Conservation (phyloP, 257 asterid species). For the Solanum gandarillasii region DNA sequence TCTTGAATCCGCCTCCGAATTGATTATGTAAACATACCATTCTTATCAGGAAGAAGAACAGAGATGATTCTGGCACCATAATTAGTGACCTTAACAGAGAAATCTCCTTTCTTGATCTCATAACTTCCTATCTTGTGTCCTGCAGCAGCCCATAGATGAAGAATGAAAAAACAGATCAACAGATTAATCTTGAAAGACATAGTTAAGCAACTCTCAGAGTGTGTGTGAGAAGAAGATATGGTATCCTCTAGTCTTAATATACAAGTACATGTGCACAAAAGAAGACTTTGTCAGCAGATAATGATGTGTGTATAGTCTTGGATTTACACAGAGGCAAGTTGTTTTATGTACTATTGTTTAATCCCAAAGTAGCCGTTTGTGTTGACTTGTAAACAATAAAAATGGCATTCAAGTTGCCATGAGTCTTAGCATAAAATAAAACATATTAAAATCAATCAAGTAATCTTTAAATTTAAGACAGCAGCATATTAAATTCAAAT, state of each 20-base stretch:
- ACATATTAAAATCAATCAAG: background rate
- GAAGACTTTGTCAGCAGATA: background rate
- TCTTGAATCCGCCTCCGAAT: background rate
- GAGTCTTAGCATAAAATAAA: background rate
- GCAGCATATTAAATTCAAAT: background rate
- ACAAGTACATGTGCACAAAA: background rate
- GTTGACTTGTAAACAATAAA: background rate
- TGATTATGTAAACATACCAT: constrained; percentile 27
- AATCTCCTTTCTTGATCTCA: constrained; percentile 31
- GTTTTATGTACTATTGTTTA: background rate
- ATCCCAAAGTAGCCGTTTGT: background rate
- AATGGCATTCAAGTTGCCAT: background rate
- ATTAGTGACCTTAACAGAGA: constrained; percentile 53
- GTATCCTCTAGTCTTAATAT: background rate
- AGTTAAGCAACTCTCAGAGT: background rate
- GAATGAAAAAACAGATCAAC: constrained; percentile 14
- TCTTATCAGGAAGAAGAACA: constrained; percentile 62
- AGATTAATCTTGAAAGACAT: constrained; percentile 11
- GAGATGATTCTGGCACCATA: constrained; percentile 79
- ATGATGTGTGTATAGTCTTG: background rate
- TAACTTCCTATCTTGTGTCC: background rate
- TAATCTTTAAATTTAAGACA: no score
- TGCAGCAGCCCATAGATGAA: background rate
- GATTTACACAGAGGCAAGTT: background rate
- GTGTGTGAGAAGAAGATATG: background rate